phyloP scores from a whole-genome alignment of 1,284 basidiomycete genomes.

The Bondarzewia mesenterica region DNA sequence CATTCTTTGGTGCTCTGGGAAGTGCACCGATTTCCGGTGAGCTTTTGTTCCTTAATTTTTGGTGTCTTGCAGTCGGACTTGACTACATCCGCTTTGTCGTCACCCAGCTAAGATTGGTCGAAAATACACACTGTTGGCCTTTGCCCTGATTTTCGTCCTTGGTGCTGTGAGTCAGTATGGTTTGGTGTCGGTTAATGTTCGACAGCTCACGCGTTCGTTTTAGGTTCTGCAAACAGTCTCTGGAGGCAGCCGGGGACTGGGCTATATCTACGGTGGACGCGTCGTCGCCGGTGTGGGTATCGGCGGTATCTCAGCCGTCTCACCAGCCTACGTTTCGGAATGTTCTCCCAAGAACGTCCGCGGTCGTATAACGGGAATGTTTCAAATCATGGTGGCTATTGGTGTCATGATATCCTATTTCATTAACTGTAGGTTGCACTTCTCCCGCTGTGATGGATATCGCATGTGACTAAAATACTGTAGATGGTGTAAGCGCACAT shows the following conservation, averaged over 20 bases:
- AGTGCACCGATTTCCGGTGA: slow-evolving; percentile 58
- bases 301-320: slow-evolving; percentile 58
- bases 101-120: slow-evolving; percentile 45
- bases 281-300: slow-evolving; percentile 65
- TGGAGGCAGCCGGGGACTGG: slow-evolving; percentile 43
- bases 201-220: background rate
- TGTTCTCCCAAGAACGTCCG: slow-evolving; percentile 71
- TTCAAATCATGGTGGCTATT: slow-evolving; percentile 76
- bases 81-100: background rate
- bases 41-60: background rate
- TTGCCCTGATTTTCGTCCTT: slow-evolving; percentile 52
- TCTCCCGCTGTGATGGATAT: background rate
- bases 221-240: slow-evolving; percentile 58
- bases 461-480: background rate
- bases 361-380: slow-evolving; percentile 65
- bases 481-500: slow-evolving; percentile 57
- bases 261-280: slow-evolving; percentile 69
- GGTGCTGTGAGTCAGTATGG: slow-evolving; percentile 48
- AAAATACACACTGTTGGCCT: slow-evolving; percentile 46
- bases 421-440: slow-evolving; percentile 50
- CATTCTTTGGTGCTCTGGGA: slow-evolving; percentile 71
- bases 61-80: slow-evolving; percentile 8
- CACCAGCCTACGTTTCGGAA: slow-evolving; percentile 74
- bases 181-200: background rate
- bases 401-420: slow-evolving; percentile 78